A percentile compares a stretch with the other conserved stretches of the same genome.
These are phyloP conservation scores for Suhomyces taliae DNA, from an alignment of 1,139 yeast genomes.

Conservation along the genomic window DNA sequence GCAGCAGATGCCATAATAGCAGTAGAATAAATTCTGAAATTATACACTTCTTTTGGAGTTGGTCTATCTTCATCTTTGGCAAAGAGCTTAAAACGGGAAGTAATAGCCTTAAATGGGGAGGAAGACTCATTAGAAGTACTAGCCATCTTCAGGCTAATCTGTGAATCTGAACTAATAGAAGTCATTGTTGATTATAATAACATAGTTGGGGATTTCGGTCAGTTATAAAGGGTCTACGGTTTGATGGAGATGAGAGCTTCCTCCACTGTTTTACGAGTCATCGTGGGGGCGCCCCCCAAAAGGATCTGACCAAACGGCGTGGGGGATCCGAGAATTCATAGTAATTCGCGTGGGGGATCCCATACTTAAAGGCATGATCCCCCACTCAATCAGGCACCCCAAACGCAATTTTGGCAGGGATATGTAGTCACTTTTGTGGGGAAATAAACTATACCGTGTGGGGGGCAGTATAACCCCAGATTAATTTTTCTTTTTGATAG, in stretches of 20 bases:
- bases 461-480: no score
- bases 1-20: conserved; percentile 44
- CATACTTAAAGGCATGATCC: not conserved
- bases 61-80: conserved; percentile 40
- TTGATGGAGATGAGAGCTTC: not conserved
- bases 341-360: not conserved
- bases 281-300: not conserved
- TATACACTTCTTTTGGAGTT: conserved; percentile 42
- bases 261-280: not conserved
- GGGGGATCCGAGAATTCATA: no score
- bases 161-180: not conserved
- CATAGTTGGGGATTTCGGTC: not conserved
- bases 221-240: conserved; percentile 2
- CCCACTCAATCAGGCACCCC: not conserved
- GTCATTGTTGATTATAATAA: not conserved
- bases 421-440: not conserved
- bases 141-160: conserved; percentile 1
- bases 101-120: not conserved
- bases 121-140: not conserved
- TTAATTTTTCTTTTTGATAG: no score
- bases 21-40: conserved; percentile 34
- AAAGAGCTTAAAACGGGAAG: conserved; percentile 17
- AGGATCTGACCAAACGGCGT: no score
- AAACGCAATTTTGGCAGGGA: not conserved
- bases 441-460: no score